Evolutionary conservation across 495 filamentous ascomycete species (phyloP), one percentile per base, ranked within the genome.

Genomic region (Evansstolkia leycettana): DNA sequence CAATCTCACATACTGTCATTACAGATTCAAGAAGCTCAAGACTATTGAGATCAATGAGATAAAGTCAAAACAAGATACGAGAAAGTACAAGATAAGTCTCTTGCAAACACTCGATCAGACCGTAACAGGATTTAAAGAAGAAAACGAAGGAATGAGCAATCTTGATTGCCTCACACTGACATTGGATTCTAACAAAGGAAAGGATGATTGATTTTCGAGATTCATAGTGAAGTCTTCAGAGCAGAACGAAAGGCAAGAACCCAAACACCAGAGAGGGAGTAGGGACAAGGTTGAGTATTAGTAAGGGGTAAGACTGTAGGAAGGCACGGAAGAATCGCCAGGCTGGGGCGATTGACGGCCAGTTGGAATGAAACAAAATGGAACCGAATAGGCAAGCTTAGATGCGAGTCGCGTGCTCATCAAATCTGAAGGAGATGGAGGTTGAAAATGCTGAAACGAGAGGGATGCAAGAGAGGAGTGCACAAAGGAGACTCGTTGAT

Each of bases 401-500:
- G 28, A 37, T 31, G 35, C 26, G 20, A 31, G 31, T 31, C 10
- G 7, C 17, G 35, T 16, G 28, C 35, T 37, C 15, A 37, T 30
- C 14, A 37, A 30, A 28, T 37, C 13, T 10, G 23, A 12, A 28
- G 26, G 2, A 16, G n/a, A 37, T 18, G 12, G 18, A 29, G 11
- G 11, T 18, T 16, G 13, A 23, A 30, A 26, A n/a, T 20, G 35
- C 20, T 17, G n/a, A 8, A 25, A 17, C 16, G 18, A 26, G 3
- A 24, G 20, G 17, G 9, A 38, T 27, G 36, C 36, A 31, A 1
- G n/a, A 20, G 28, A 11, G 26, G 9, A 37, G 8, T 12, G 19
- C 31, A 47, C 36, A 55, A 52, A 56, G 38, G 49, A 55, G 44
- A 55, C 48, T 55, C 55, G 51, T 60, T 48, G 47, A 52, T 34